phyloP scores from a whole-genome alignment of 2,329 filamentous ascomycete genomes.

The Claviceps pazoutovae region DNA sequence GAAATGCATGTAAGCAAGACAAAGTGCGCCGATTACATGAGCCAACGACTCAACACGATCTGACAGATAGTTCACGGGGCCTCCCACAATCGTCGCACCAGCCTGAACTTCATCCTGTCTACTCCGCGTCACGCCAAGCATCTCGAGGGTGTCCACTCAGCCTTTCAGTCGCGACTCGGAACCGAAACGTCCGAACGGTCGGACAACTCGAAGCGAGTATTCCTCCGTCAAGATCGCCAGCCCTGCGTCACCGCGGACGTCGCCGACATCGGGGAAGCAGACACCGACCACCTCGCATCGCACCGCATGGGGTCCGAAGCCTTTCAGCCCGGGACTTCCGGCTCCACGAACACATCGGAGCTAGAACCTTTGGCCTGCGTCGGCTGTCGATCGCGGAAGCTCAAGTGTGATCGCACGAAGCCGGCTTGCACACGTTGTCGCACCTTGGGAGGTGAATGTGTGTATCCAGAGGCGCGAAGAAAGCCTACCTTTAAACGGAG shows the following conservation, averaged over 20 bases:
- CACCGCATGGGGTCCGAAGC: not conserved
- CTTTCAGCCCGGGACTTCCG: not conserved
- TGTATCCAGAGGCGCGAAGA: constrained; percentile 77
- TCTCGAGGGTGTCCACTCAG: too few species aligned
- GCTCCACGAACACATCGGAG: constrained; percentile 5
- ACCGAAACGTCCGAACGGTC: not conserved
- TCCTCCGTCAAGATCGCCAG: not conserved
- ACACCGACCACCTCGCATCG: not conserved
- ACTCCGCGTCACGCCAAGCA: too few species aligned
- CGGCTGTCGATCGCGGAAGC: constrained; percentile 68
- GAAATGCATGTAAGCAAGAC: too few species aligned
- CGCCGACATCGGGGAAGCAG: not conserved
- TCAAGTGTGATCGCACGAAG: constrained; percentile 72
- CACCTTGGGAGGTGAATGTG: constrained; percentile 55
- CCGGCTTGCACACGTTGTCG: constrained; percentile 71
- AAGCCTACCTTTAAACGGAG: constrained; percentile 79
- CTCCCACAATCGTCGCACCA: too few species aligned
- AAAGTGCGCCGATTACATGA: too few species aligned
- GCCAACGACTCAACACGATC: too few species aligned
- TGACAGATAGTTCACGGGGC: too few species aligned
- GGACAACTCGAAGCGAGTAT: not conserved
- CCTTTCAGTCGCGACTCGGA: too few species aligned
- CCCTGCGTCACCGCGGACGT: not conserved
- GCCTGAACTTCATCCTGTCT: too few species aligned
- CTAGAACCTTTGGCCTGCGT: constrained; percentile 59